These are phyloP conservation scores for Psilocybe subaeruginosa DNA, from an alignment of 768 basidiomycete species.

Conservation along the genomic window DNA sequence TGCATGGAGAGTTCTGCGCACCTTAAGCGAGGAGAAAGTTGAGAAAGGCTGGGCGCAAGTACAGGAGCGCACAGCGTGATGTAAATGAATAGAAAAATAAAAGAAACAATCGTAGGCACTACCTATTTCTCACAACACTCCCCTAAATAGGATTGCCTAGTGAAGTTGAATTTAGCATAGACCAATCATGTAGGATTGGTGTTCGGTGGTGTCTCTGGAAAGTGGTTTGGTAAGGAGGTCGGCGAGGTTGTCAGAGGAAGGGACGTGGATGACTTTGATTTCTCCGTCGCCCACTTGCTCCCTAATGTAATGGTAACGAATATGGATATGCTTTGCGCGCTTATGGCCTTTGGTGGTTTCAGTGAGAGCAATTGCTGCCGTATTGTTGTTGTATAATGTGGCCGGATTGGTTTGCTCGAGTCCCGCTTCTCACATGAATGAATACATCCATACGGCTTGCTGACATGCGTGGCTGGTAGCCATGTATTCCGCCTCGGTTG, in stretches of 20 bases:
- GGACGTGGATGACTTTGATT: conserved; percentile 23
- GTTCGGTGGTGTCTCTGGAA: no score
- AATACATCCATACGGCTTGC: conserved; percentile 20
- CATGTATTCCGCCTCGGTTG: conserved; percentile 41
- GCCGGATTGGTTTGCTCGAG: conserved; percentile 2
- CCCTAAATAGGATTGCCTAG: no score
- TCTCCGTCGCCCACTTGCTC: conserved; percentile 19
- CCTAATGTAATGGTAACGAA: conserved; percentile 28
- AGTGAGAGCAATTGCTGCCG: conserved; percentile 27
- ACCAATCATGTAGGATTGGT: no score
- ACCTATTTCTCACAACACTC: no score
- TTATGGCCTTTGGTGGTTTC: conserved; percentile 27
- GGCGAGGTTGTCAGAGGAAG: conserved; percentile 32
- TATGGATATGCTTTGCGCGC: conserved; percentile 32
- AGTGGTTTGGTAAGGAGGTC: conserved; percentile 43
- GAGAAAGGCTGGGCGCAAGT: no score
- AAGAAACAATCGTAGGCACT: no score
- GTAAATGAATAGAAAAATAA: no score
- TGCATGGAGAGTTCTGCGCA: no score
- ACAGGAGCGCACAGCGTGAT: no score
- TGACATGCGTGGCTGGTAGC: conserved; percentile 23
- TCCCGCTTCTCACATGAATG: conserved; percentile 24
- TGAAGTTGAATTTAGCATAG: no score
- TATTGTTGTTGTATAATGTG: conserved; percentile 27
- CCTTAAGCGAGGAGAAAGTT: no score